Evolutionary conservation across 768 basidiomycete genomes (phyloP).

Genomic region (Rhodosporidiobolus odoratus): DNA sequence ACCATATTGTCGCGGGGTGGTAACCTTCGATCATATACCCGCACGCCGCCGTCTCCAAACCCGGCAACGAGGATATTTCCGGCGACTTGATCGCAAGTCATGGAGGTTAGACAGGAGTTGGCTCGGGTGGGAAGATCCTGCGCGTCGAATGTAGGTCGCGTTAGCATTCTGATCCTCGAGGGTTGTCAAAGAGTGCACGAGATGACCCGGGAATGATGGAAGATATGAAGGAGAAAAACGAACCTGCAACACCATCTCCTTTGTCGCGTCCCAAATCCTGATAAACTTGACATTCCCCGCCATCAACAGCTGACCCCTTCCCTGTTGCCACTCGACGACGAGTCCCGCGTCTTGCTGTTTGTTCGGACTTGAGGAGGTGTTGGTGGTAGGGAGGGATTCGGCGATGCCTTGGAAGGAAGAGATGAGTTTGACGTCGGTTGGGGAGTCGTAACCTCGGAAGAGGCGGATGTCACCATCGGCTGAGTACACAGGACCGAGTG

Average conservation of each 20-base stretch:
- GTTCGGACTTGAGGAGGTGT: background rate
- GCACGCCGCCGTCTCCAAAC: constrained; percentile 85
- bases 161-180: too few relatives aligned
- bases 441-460: constrained; percentile 84
- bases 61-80: constrained; percentile 79
- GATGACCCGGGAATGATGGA: background rate
- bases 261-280: constrained; percentile 90
- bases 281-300: constrained; percentile 86
- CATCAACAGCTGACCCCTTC: constrained; percentile 73
- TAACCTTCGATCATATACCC: constrained; percentile 85
- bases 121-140: constrained; percentile 86
- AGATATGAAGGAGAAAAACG: constrained; percentile 40
- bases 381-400: constrained; percentile 60
- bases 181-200: too few relatives aligned
- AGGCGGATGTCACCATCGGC: constrained; percentile 89
- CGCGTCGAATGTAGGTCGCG: background rate
- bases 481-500: constrained; percentile 43
- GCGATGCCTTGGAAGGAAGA: constrained; percentile 85
- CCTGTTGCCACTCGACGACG: constrained; percentile 89
- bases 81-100: constrained; percentile 69
- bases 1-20: constrained; percentile 77
- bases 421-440: constrained; percentile 75
- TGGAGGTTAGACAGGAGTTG: constrained; percentile 79
- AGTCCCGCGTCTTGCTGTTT: constrained; percentile 74
- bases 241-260: constrained; percentile 71